Base-by-base conservation (phyloP, 108 stramenopile genomes). In the Craspedostauros australis region DNA sequence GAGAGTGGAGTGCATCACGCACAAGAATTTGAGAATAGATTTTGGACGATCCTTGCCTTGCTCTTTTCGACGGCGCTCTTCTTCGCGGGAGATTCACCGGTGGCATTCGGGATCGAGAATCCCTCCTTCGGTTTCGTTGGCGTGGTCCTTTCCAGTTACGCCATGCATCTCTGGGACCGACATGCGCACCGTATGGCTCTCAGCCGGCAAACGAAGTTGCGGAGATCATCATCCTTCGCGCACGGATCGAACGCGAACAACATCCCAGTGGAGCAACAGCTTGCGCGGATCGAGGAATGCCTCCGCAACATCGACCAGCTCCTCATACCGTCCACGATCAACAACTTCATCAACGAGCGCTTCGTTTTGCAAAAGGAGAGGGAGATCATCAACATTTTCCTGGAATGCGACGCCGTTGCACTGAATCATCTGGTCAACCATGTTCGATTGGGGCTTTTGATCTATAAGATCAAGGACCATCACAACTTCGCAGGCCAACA, bases 381-480 rank as follows among this genome's bases (percentile, higher is more conserved):
- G 39, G 87, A 93, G 57, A 96, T 98, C 26, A 94, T 96, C 33
- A 66, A 65, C 15, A 80, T 95, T 32, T 90, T 98, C 59, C 74
- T 80, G 40, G 94, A 96, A 54, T 94, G 95, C 9, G 83, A 95
- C 26, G 81, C 93, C 20, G 76, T 84, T 9, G 90, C 91, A 31
- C 84, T 98, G 26, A 98, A 98, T 55, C 94, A 88, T 66, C 70
- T 97, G 30, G 69, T 97, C 26, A 70, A 81, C 41, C 85, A 91
- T 60, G 79, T 91, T 31, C 90, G 92, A 50, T 57, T 98, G 50
- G 95, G 87, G 1, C 71, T 95, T 39, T 60, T 98, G 9, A 84
- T 98, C 57, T 98, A 98, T 76, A 98, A 98, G 68, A 80, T 98
- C 34, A 98, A 98, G 55, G 93, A 94, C 57, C 93, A 94, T 68